Evolutionary conservation across 2,329 filamentous ascomycete species (phyloP).

Genomic region (Xylaria hypoxylon): DNA sequence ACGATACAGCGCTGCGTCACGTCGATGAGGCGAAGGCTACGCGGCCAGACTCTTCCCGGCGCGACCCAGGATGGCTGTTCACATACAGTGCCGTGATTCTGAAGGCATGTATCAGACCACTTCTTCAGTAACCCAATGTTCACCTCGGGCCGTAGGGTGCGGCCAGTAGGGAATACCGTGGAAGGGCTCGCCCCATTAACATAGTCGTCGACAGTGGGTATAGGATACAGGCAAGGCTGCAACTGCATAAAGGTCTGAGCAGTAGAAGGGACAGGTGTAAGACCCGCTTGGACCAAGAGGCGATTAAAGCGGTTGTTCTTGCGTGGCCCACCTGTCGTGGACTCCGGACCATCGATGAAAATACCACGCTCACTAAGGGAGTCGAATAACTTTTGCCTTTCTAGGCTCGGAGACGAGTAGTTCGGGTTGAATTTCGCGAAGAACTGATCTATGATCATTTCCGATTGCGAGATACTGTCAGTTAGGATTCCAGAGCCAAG

Average conservation of each 20-base stretch:
- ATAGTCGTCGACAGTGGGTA: conserved; percentile 37
- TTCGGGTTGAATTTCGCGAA: conserved; percentile 6
- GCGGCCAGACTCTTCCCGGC: conserved; percentile 28
- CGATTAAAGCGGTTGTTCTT: conserved; percentile 31
- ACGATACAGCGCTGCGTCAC: conserved; percentile 34
- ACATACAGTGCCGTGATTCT: conserved; percentile 29
- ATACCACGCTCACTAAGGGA: conserved; percentile 6
- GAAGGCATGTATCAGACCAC: conserved; percentile 32
- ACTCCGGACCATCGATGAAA: background rate
- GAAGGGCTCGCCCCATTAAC: conserved; percentile 23
- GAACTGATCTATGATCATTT: conserved; percentile 25
- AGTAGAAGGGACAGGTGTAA: conserved; percentile 29
- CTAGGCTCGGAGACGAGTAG: conserved; percentile 9
- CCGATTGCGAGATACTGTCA: conserved; percentile 15
- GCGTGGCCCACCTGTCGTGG: background rate
- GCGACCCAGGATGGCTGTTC: conserved; percentile 32
- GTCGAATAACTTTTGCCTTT: conserved; percentile 27
- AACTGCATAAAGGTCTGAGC: conserved; percentile 39
- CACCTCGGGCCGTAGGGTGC: conserved; percentile 27
- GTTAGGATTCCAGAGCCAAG: conserved; percentile 30
- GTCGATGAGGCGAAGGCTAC: conserved; percentile 34
- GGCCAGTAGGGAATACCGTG: conserved; percentile 37
- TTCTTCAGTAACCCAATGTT: conserved; percentile 32
- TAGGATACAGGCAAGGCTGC: conserved; percentile 40
- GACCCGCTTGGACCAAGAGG: conserved; percentile 32